Evolutionary conservation across 2,329 filamentous ascomycete species (phyloP), one percentile per base, ranked within the genome.

Genomic region (Paraphaeosphaeria minitans): DNA sequence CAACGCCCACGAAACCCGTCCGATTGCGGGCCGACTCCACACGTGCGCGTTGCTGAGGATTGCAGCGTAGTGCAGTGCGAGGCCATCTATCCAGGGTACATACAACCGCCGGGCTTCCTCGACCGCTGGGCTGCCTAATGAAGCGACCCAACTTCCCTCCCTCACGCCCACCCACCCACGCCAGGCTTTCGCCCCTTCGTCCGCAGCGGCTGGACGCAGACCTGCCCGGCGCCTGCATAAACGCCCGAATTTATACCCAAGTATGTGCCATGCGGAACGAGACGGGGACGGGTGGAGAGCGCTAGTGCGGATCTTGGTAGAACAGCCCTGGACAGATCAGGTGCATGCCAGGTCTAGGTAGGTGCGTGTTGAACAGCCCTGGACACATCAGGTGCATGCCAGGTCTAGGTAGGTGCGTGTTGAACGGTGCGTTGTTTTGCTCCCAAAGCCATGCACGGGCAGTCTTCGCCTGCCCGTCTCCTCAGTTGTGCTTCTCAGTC

Each of bases 51-150:
- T 13, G 14, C 10, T 45, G 49, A n/a, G n/a, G n/a, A n/a, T 53
- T 22, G 24, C 24, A 51, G 41, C 41, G 51, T 51, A 50, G 45
- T 55, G 56, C 45, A 58, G 35, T 59, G 46, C 46, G 45, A 27
- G 33, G 37, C 31, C 43, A 47, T 64, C 39, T 63, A 59, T 45
- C 31, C 58, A 66, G 42, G 63, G 64, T 63, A 54, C 53, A 42
- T 19, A 27, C 51, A 45, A 33, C 39, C 51, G 41, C 51, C 50
- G 24, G 39, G 19, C 21, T 35, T 33, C 19, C n/a, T 33, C 53
- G 53, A n/a, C 66, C 67, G 66, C 65, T 61, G 61, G 33, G n/a
- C n/a, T n/a, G n/a, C 62, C 41, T 35, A 69, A 68, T 46, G 54
- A 54, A 59, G 65, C 67, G 64, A 68, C 46, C 60, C 53, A 51